phyloP scores from a whole-genome alignment of 2,329 filamentous ascomycete genomes.

The Periconia sp. region DNA sequence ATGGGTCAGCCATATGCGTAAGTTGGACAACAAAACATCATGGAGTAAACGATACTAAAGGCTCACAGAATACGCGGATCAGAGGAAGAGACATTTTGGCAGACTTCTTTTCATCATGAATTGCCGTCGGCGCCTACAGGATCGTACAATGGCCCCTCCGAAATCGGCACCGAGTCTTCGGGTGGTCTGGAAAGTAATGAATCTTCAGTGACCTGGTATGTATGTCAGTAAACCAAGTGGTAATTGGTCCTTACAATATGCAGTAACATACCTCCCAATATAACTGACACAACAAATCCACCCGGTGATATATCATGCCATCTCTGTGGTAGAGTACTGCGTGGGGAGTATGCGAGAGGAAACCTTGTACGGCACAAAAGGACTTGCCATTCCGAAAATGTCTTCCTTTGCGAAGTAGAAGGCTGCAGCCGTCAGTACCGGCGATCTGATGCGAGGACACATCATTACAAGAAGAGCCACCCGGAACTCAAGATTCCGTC shows the following conservation, averaged over 20 bases:
- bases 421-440: not conserved
- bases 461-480: not conserved
- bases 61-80: not conserved
- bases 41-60: not conserved
- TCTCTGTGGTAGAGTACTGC: not conserved
- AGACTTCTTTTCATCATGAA: not conserved
- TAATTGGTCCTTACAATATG: not conserved
- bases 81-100: not conserved
- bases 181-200: not conserved
- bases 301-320: not conserved
- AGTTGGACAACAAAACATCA: not conserved
- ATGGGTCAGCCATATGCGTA: not conserved
- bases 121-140: too few relatives aligned
- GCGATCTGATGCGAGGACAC: not conserved
- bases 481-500: not conserved
- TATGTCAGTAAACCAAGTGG: not conserved
- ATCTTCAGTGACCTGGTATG: not conserved
- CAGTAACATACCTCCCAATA: not conserved
- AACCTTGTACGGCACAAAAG: slow-evolving; percentile 2
- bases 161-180: not conserved
- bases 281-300: too few relatives aligned
- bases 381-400: not conserved
- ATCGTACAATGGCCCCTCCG: too few relatives aligned
- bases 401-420: not conserved
- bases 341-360: slow-evolving; percentile 3